phyloP scores from a whole-genome alignment of 1,139 yeast species.

The Groenewaldozyma sp. region DNA sequence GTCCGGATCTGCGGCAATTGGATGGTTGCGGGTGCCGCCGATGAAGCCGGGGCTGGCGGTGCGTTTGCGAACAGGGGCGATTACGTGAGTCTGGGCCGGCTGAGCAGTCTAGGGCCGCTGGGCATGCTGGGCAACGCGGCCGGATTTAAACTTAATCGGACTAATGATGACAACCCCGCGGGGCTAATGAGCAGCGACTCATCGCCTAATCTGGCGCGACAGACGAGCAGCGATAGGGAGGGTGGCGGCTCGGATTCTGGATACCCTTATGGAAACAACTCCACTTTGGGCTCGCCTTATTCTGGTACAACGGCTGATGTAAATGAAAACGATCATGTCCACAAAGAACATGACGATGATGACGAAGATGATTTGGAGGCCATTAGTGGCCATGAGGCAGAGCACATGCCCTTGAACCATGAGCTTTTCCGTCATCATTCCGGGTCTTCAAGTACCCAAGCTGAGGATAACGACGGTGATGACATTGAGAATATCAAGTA shows the following conservation, averaged over 20 bases:
- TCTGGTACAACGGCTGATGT: conserved; percentile 5
- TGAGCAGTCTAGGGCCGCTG: too few relatives aligned
- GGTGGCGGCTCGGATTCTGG: conserved; percentile 1
- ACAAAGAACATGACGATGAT: conserved; percentile 3
- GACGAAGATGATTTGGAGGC: neutral
- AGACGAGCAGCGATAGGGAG: too few relatives aligned
- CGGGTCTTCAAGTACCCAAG: too few relatives aligned
- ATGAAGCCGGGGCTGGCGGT: conserved; percentile 5
- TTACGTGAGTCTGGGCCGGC: too few relatives aligned
- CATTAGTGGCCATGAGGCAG: too few relatives aligned
- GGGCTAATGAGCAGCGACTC: too few relatives aligned
- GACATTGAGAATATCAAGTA: conserved; percentile 5
- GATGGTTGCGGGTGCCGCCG: conserved; percentile 24
- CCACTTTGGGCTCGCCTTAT: conserved; percentile 2
- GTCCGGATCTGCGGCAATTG: conserved; percentile 35
- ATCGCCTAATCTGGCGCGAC: too few relatives aligned
- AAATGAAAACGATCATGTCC: conserved; percentile 7
- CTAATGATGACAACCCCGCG: conserved; percentile 7
- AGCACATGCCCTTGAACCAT: neutral
- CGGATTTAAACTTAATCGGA: conserved; percentile 11
- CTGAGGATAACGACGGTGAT: conserved; percentile 10
- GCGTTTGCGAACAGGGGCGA: too few relatives aligned
- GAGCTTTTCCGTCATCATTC: too few relatives aligned
- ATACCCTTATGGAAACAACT: conserved; percentile 6
- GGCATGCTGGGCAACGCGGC: too few relatives aligned